Base-by-base conservation (phyloP, 371 early-diverging fungal species). In the Vairimorpha necatrix region DNA sequence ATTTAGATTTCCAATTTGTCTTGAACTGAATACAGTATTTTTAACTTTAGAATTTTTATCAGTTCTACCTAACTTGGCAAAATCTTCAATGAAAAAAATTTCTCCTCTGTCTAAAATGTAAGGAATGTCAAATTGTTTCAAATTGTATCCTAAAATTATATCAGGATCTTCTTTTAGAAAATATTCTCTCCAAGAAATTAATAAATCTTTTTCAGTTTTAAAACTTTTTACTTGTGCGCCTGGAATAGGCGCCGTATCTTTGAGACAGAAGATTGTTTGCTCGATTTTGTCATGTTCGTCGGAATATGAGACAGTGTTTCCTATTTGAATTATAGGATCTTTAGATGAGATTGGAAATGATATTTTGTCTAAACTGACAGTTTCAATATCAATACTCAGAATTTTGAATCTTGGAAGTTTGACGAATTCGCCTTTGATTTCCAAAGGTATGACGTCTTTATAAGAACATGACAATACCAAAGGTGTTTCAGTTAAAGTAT, bases 271-370 rank as follows among this genome's bases (percentile, higher is more conserved):
- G 0, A 99, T 91, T 71, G 90, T 93, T 60, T 93, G 86, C 62
- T 93, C 88, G 69, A 93, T 91, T 13, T 95, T 94, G 68, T 88
- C 88, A 16, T 82, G 84, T 87, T 89, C 92, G 86, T 95, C 96
- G 2, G 90, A 79, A 0, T 93, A 90, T 2, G 94, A 90, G 42
- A 95, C 88, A 67, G 78, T 84, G 60, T 91, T 93, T 3, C 98
- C 99, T 78, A 99, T 98, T 84, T 99, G 99, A 76, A 98, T 98
- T n/a, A 99, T 93, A 0, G 98, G 94, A 85, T 98, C 99, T 1
- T 87, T 75, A 56, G 88, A 83, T 13, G 99, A 87, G 60, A 92
- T 93, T 0, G 99, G 99, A 77, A 99, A 99, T n/a, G 92, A 86
- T 48, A 94, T 94, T 72, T 91, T 92, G 42, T 94, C 87, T 56